A percentile compares a stretch with the other conserved stretches of the same genome.
Evolutionary conservation across 2,329 filamentous ascomycete genomes (phyloP).

Genomic region (Beauveria varroae): DNA sequence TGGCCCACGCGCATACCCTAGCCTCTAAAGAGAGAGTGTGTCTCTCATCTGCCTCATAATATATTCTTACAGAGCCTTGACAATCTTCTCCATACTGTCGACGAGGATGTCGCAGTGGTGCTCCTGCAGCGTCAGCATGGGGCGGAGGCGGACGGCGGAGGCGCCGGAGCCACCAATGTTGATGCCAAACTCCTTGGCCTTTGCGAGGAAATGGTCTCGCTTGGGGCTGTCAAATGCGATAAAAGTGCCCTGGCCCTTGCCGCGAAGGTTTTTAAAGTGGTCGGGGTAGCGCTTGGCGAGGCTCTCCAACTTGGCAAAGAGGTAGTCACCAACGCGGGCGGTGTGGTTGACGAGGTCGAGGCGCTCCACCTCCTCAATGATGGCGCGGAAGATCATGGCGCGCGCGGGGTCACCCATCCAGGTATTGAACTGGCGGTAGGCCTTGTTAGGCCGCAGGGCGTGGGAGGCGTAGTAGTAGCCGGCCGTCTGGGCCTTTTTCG

Average conservation of each 20-base stretch:
- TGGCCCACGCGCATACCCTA: neutral
- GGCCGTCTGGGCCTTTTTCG: constrained; percentile 89
- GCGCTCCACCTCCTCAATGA: constrained; percentile 72
- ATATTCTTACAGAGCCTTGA: constrained; percentile 32
- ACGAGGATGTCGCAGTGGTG: constrained; percentile 82
- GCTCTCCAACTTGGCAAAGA: constrained; percentile 61
- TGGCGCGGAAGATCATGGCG: constrained; percentile 77
- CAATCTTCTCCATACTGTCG: constrained; percentile 69
- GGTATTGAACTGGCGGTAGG: constrained; percentile 94
- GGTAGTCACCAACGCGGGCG: constrained; percentile 68
- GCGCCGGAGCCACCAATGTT: constrained; percentile 82
- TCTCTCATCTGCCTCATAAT: neutral
- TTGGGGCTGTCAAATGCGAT: constrained; percentile 83
- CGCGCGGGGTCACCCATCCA: constrained; percentile 93
- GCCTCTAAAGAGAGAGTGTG: neutral
- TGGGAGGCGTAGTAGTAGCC: constrained; percentile 86
- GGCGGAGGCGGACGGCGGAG: constrained; percentile 68
- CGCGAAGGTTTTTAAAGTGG: constrained; percentile 75
- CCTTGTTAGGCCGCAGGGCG: constrained; percentile 77
- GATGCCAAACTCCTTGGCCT: constrained; percentile 71
- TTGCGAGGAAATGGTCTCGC: constrained; percentile 70
- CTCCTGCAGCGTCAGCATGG: constrained; percentile 90
- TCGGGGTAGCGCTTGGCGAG: constrained; percentile 65
- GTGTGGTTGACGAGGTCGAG: constrained; percentile 75
- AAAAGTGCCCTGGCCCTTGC: constrained; percentile 84